A percentile compares a stretch with the other conserved stretches of the same genome.
phyloP scores from a whole-genome alignment of 1,139 yeast species.

The Hansenula lynferdii region DNA sequence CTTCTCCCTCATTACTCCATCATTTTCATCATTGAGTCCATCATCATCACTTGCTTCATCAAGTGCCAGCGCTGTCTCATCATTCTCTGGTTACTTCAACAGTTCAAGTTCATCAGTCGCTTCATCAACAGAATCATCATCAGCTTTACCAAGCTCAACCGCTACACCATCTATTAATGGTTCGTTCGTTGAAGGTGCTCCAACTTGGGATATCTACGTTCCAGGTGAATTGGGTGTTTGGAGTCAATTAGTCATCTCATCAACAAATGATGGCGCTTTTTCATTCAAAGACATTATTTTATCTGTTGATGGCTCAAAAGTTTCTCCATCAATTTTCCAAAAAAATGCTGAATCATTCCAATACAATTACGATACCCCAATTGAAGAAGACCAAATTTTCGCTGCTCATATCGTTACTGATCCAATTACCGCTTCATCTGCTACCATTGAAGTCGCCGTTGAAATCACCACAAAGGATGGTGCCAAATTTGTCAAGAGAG shows the following conservation, averaged over 20 bases:
- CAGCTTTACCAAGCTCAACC: not conserved
- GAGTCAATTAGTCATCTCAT: not conserved
- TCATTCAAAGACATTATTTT: not conserved
- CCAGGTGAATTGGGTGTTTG: conserved; percentile 4
- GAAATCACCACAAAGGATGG: not conserved
- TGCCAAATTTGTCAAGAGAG: conserved; percentile 4
- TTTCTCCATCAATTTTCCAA: conserved; percentile 3
- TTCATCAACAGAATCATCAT: not conserved
- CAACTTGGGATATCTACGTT: conserved; percentile 2
- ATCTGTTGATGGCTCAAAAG: not conserved
- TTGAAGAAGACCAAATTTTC: not conserved
- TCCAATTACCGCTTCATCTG: not conserved
- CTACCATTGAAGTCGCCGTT: not conserved
- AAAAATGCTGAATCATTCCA: not conserved
- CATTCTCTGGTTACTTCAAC: conserved; percentile 1
- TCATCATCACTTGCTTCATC: not conserved
- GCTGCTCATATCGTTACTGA: not conserved
- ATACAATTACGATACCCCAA: not conserved
- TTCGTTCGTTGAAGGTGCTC: conserved; percentile 2
- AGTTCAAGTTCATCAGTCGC: not conserved
- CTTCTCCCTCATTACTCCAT: not conserved
- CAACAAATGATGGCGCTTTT: not conserved
- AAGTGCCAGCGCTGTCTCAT: not conserved
- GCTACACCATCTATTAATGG: conserved; percentile 3
- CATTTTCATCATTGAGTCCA: not conserved